Conservation (phyloP, 495 filamentous ascomycete genomes). For the Geoglossum glabrum region DNA sequence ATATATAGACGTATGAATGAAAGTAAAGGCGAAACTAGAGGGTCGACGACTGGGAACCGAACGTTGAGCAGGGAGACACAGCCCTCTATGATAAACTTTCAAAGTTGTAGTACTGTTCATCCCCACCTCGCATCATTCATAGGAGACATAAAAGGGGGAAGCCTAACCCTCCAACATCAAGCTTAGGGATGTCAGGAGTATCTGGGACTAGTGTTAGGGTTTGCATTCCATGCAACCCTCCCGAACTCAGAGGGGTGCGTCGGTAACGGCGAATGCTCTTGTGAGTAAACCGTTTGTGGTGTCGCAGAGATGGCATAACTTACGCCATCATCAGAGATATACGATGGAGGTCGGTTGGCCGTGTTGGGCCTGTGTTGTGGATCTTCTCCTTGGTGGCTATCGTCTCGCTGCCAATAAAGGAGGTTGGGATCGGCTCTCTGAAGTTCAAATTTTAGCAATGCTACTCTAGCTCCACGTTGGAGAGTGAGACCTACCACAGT, state of each 20-base stretch:
- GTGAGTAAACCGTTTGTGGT: conserved; percentile 27
- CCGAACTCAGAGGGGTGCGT: conserved; percentile 26
- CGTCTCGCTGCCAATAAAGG: conserved; percentile 48
- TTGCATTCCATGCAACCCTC: neutral
- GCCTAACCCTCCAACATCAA: neutral
- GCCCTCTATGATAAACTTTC: neutral
- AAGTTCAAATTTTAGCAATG: neutral
- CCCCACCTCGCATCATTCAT: neutral
- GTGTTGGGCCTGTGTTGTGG: conserved; percentile 9
- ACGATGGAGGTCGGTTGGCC: conserved; percentile 41
- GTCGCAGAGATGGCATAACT: conserved; percentile 43
- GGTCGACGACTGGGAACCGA: too few relatives aligned
- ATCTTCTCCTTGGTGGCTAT: neutral
- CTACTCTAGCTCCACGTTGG: neutral
- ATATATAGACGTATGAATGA: conserved; percentile 3
- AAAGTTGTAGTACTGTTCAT: neutral
- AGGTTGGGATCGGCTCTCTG: conserved; percentile 61
- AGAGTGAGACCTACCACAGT: conserved; percentile 44
- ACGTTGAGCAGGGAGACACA: neutral
- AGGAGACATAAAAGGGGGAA: neutral
- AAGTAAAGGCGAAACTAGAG: too few relatives aligned
- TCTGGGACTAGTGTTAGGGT: neutral
- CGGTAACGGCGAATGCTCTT: conserved; percentile 21
- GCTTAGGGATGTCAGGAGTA: neutral
- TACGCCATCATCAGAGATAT: conserved; percentile 50